A percentile compares a stretch with the other conserved stretches of the same genome.
These are phyloP conservation scores for Durotheca rogersii DNA, from an alignment of 495 filamentous ascomycete genomes.

Conservation along the genomic window DNA sequence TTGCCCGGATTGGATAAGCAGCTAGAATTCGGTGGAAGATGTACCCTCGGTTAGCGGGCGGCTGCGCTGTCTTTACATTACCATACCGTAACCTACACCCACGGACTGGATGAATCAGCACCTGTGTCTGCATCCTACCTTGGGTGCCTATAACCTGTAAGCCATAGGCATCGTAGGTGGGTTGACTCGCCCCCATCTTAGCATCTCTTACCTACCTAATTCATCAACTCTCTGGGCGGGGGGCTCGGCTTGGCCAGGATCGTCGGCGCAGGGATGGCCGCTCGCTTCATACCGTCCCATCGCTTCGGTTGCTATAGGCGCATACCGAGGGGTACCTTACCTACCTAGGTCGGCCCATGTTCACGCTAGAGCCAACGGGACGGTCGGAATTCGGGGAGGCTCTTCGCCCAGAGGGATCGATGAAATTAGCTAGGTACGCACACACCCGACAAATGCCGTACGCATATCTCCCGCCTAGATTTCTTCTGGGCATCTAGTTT, in stretches of 20 bases:
- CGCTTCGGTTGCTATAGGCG: background rate
- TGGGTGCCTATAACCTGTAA: too few species aligned
- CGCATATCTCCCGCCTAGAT: too few species aligned
- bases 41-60: background rate
- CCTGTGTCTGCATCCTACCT: too few species aligned
- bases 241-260: background rate
- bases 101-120: constrained; percentile 2
- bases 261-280: constrained; percentile 22
- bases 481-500: too few species aligned
- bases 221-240: too few species aligned
- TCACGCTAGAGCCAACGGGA: too few species aligned
- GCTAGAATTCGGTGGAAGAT: background rate
- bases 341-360: background rate
- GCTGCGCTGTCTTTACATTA: background rate
- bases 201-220: too few species aligned
- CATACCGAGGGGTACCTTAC: constrained; percentile 14
- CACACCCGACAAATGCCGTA: too few species aligned
- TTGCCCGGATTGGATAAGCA: background rate
- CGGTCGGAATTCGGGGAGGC: background rate
- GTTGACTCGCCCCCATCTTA: too few species aligned
- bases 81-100: background rate
- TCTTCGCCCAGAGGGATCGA: too few species aligned
- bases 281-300: background rate
- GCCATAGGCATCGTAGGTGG: too few species aligned
- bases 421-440: too few species aligned